Percentiles rank a stretch among this genome's conserved stretches.
phyloP scores from a whole-genome alignment of 148 eudicot species.

The Chenopodium quinoa region DNA sequence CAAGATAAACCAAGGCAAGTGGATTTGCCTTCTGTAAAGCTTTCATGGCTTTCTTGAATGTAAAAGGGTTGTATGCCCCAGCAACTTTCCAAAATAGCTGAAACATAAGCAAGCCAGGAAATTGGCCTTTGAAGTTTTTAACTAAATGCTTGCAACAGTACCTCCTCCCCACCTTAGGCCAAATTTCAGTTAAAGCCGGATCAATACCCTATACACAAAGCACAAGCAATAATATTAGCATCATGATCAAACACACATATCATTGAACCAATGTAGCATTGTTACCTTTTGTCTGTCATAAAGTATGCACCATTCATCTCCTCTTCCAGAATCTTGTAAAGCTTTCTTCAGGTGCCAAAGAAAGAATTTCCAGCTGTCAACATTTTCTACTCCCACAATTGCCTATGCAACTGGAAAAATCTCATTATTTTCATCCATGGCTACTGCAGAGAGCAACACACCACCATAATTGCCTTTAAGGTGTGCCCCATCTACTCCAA shows the following conservation, averaged over 20 bases:
- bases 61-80: too few species aligned
- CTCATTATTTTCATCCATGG: neutral
- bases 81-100: too few species aligned
- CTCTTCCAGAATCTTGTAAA: neutral
- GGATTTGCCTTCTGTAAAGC: too few species aligned
- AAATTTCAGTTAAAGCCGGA: neutral
- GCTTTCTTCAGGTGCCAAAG: neutral
- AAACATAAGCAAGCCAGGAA: neutral
- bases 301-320: neutral
- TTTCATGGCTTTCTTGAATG: too few species aligned
- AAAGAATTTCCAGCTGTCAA: too few species aligned
- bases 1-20: too few species aligned
- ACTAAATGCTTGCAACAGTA: neutral
- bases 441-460: neutral
- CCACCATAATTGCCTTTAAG: neutral
- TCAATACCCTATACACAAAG: neutral
- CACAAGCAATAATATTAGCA: too few species aligned
- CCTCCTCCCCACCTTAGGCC: neutral
- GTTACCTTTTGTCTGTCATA: conserved; percentile 1
- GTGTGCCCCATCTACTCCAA: neutral
- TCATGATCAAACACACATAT: too few species aligned
- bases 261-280: too few species aligned
- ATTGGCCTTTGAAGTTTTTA: neutral
- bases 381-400: too few species aligned
- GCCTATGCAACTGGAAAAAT: neutral